phyloP scores from a whole-genome alignment of 2,329 filamentous ascomycete species.

The Claviceps sp. region DNA sequence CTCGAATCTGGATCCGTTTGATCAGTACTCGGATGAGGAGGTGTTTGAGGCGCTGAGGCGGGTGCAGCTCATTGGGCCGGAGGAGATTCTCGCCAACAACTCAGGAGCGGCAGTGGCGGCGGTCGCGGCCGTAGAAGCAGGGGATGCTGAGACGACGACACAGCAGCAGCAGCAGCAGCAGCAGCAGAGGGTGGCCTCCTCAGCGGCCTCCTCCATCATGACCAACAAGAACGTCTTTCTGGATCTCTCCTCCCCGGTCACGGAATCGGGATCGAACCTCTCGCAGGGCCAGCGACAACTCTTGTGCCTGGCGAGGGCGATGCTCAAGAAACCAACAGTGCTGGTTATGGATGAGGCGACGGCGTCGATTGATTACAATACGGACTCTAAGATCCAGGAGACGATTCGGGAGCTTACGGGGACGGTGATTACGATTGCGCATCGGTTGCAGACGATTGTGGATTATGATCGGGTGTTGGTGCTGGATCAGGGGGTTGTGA shows the following conservation, averaged over 20 bases:
- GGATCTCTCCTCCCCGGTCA: conserved; percentile 69
- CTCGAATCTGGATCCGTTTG: conserved; percentile 86
- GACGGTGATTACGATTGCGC: conserved; percentile 93
- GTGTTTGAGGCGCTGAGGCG: conserved; percentile 77
- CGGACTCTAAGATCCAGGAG: conserved; percentile 89
- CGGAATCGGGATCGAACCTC: conserved; percentile 85
- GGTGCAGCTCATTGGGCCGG: conserved; percentile 68
- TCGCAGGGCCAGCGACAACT: conserved; percentile 95
- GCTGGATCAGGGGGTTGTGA: conserved; percentile 72
- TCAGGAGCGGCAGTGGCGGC: conserved; percentile 12
- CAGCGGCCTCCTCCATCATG: conserved; percentile 22
- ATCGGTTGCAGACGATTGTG: conserved; percentile 89
- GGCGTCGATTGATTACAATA: conserved; percentile 92
- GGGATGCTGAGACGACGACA: too few relatives aligned
- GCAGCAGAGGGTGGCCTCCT: conserved; percentile 6
- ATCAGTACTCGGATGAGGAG: conserved; percentile 75
- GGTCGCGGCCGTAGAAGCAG: not conserved
- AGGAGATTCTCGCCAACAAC: conserved; percentile 25
- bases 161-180: too few relatives aligned
- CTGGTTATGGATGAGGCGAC: conserved; percentile 99
- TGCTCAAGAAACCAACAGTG: conserved; percentile 82
- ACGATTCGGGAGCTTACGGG: conserved; percentile 87
- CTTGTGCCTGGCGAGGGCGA: conserved; percentile 79
- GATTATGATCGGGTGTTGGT: conserved; percentile 98
- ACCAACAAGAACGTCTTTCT: conserved; percentile 94